Evolutionary conservation across 495 filamentous ascomycete genomes (phyloP), one percentile per base, ranked within the genome.

Genomic region (Penicillium waksmanii): DNA sequence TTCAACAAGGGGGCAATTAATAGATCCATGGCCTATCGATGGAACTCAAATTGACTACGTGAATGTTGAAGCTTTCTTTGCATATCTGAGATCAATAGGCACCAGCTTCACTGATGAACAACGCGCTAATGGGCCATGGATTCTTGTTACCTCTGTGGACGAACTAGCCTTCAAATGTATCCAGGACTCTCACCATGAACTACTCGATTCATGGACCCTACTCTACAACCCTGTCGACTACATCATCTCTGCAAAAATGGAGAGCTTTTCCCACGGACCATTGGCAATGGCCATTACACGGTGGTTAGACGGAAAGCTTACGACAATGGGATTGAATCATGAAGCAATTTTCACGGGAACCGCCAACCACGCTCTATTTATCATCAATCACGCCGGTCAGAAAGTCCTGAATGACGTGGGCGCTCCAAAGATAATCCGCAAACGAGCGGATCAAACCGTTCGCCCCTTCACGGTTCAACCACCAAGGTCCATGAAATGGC

Each of bases 101-200:
- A 49, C 46, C 23, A 49, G 19, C 15, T 49, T 49, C 17, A n/a
- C 10, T 9, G 46, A 49, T 25, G 46, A 49, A 25, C 15, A 9
- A 11, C 46, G 46, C 7, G 19, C 46, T 5, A 49, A 49, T 25
- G 46, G 46, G 46, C 46, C 46, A 8, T 49, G 46, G 46, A 23
- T 49, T 49, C 15, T 49, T 11, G 7, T 49, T 12, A 49, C 46
- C 23, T 10, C 7, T 31, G 46, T 49, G 7, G 46, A 49, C 23
- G 46, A 49, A n/a, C 19, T 1, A 7, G 46, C 46, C 7, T 49
- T 49, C 19, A n/a, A 49, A 11, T 9, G n/a, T 25, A 49, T 49
- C 15, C 46, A 49, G 19, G 10, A 25, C 6, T 49, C 46, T 11
- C 9, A 49, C 46, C 23, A 23, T 25, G 46, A 49, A 25, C 46